Conservation (phyloP, 2,329 filamentous ascomycete species). For the Pseudogymnoascus sp. region DNA sequence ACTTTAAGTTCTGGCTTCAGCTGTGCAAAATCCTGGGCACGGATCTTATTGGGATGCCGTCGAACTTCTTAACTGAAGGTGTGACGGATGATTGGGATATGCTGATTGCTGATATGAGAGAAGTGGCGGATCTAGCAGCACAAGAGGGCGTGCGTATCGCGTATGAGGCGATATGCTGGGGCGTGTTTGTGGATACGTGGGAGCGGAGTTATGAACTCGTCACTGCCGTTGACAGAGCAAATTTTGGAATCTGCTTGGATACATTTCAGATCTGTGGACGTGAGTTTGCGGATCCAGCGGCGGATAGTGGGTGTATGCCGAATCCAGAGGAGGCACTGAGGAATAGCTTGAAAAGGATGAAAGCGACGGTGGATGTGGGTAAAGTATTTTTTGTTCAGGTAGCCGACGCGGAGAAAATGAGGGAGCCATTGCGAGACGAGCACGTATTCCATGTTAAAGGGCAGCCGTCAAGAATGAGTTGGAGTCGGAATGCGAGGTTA, state of each 20-base stretch:
- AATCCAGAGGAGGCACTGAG: conserved; percentile 37
- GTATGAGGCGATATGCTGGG: conserved; percentile 69
- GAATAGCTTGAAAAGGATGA: conserved; percentile 25
- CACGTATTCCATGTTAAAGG: conserved; percentile 52
- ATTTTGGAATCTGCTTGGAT: conserved; percentile 72
- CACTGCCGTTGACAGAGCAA: conserved; percentile 54
- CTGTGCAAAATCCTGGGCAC: conserved; percentile 17
- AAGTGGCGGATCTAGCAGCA: conserved; percentile 61
- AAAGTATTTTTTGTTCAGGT: conserved; percentile 68
- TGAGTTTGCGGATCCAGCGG: conserved; percentile 62
- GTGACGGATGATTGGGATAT: conserved; percentile 45
- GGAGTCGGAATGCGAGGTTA: conserved; percentile 68
- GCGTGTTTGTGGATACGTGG: conserved; percentile 64
- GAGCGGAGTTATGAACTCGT: conserved; percentile 65
- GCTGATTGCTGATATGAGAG: conserved; percentile 54
- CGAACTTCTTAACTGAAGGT: conserved; percentile 44
- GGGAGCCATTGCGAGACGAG: conserved; percentile 45
- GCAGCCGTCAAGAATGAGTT: conserved; percentile 64
- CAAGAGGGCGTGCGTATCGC: conserved; percentile 55
- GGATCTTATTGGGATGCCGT: conserved; percentile 57
- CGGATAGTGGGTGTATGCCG: conserved; percentile 25
- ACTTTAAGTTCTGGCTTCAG: conserved; percentile 1
- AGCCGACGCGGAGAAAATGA: conserved; percentile 62
- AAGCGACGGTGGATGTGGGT: conserved; percentile 19
- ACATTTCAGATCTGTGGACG: conserved; percentile 70